Base-by-base conservation (phyloP, 805 yeast genomes). In the Pichia scutulata region DNA sequence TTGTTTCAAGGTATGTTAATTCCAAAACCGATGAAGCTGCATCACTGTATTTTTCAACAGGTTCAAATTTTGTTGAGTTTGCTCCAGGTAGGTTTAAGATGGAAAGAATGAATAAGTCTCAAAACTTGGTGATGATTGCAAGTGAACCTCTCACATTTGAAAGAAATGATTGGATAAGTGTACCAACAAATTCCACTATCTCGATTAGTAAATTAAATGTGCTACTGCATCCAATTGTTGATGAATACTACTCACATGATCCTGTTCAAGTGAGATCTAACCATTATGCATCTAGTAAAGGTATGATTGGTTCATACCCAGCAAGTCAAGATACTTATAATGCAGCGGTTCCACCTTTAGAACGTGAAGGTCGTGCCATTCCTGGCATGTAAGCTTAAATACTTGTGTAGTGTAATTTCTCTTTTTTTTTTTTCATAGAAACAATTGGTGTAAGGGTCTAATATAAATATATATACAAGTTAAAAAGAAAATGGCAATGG, bases 101-200 rank as follows among this genome's bases (percentile, higher is more conserved):
- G 97, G 97, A 93, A 67, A 76, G 99, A 49, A 72, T 87, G 53
- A 95, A 90, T 66, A 76, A 97, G 48, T 86, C 93, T 10, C 97
- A 92, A 66, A 92, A 89, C 66, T 92, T 93, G 18, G 84, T 92
- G n/a, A 85, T 93, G 83, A 57, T 93, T 46, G 96, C 99, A 1
- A 85, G 95, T 18, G 99, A 93, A 63, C 99, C 99, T 0, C 73
- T 93, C 51, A 93, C 99, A 0, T 93, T 93, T 66, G 98, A 93
- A 69, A 72, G 99, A 50, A 92, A 90, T 39, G 99, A 93, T 68
- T 93, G 99, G 99, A 86, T 92, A 47, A 84, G 97, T 4, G 95
- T 93, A 0, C 98, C 98, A 2, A 86, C 98, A 1, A 93, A 93
- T 64, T 86, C 97, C 3, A 71, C 84, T 1, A 66, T 93, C 16